A percentile compares a stretch with the other conserved stretches of the same genome.
Conservation (phyloP, 139 green algal species). For the Nannochloris sp. region DNA sequence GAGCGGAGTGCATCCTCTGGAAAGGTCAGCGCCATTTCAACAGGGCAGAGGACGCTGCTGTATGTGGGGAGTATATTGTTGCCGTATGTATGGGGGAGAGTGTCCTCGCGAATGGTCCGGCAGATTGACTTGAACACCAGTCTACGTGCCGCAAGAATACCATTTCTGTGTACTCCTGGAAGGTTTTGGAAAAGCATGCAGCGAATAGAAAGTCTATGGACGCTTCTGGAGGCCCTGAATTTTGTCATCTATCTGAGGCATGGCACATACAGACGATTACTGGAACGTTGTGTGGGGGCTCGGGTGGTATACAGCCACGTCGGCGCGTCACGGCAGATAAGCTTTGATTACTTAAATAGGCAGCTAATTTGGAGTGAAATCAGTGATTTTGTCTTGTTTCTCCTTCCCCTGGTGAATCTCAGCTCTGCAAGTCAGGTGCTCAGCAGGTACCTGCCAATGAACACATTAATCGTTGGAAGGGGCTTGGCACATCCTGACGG, state of each 20-base stretch:
- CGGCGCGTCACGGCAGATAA: conserved; percentile 60
- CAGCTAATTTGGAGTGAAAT: conserved; percentile 11
- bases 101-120: conserved; percentile 9
- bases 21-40: conserved; percentile 52
- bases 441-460: conserved; percentile 23
- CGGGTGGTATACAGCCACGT: conserved; percentile 68
- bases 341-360: conserved; percentile 83
- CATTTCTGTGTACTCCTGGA: conserved; percentile 11
- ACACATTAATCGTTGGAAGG: too few species aligned
- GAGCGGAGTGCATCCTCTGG: conserved; percentile 43
- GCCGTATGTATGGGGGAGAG: conserved; percentile 52
- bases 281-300: conserved; percentile 62
- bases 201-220: conserved; percentile 26
- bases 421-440: conserved; percentile 18
- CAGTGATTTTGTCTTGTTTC: conserved; percentile 7
- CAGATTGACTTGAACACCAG: neutral
- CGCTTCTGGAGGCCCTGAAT: conserved; percentile 41
- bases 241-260: conserved; percentile 53
- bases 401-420: conserved; percentile 23
- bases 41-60: conserved; percentile 37
- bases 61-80: conserved; percentile 41
- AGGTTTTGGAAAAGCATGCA: conserved; percentile 24
- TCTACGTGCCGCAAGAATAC: neutral
- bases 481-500: too few species aligned
- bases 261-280: conserved; percentile 66